Conservation (phyloP, 2,329 filamentous ascomycete genomes). For the Grosmannia huntii region DNA sequence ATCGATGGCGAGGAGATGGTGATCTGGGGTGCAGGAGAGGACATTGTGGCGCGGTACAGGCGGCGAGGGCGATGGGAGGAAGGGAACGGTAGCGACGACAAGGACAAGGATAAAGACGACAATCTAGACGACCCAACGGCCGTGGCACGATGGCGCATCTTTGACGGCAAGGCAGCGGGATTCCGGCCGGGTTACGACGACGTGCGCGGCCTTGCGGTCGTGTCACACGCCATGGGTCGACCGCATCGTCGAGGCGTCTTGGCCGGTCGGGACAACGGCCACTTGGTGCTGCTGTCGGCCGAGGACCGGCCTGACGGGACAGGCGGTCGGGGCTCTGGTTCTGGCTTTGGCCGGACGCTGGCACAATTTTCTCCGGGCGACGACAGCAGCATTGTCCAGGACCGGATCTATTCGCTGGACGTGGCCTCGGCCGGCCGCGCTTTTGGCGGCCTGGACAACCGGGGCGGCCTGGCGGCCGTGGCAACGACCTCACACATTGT, state of each 20-base stretch:
- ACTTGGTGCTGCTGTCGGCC: conserved; percentile 30
- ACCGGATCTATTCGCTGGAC: conserved; percentile 23
- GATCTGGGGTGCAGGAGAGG: conserved; percentile 38
- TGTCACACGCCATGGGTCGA: conserved; percentile 19
- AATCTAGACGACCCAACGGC: background rate
- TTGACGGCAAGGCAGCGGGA: conserved; percentile 25
- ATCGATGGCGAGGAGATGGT: conserved; percentile 29
- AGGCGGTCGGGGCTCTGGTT: background rate
- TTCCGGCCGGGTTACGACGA: conserved; percentile 34
- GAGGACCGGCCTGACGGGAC: conserved; percentile 12
- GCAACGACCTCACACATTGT: conserved; percentile 19
- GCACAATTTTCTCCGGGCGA: conserved; percentile 39
- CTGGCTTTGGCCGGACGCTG: conserved; percentile 5
- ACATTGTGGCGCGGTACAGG: conserved; percentile 31
- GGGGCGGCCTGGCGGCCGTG: conserved; percentile 18
- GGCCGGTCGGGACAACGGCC: conserved; percentile 36
- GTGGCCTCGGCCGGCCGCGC: background rate
- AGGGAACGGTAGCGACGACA: background rate
- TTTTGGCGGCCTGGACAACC: background rate
- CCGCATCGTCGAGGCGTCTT: conserved; percentile 22
- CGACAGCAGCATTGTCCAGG: conserved; percentile 61
- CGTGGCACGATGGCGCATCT: conserved; percentile 21
- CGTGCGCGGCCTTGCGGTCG: conserved; percentile 32
- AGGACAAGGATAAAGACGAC: conserved; percentile 1
- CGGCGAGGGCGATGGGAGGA: background rate